Conservation (phyloP, 768 basidiomycete genomes). For the Lentinula raphanica region DNA sequence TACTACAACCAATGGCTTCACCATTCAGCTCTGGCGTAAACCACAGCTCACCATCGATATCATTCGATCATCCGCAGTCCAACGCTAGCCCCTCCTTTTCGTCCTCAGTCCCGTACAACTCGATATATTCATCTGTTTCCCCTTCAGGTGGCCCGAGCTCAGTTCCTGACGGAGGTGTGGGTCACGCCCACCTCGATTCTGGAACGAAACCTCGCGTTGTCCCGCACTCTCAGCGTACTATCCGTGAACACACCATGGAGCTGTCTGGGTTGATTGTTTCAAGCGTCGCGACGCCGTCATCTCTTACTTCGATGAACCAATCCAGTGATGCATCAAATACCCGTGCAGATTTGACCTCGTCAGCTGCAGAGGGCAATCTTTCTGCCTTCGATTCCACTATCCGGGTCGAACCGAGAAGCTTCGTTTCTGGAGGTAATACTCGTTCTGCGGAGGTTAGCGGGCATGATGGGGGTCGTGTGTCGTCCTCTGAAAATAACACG, state of each 20-base stretch:
- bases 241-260: conserved; percentile 62
- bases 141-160: conserved; percentile 1
- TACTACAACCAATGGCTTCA: conserved; percentile 5
- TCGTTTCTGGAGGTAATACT: not conserved
- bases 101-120: conserved; percentile 3
- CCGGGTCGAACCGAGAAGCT: conserved; percentile 2
- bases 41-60: not conserved
- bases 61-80: not conserved
- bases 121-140: conserved; percentile 10
- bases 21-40: not conserved
- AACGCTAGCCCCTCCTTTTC: not conserved
- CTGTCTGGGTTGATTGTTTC: conserved; percentile 49
- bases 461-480: not conserved
- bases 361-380: not conserved
- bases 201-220: conserved; percentile 13
- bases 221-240: conserved; percentile 57
- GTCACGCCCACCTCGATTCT: not conserved
- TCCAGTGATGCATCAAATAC: not conserved
- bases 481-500: not conserved
- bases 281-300: conserved; percentile 17
- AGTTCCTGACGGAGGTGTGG: not conserved
- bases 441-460: not conserved
- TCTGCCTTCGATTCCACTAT: not conserved
- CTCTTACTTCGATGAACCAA: conserved; percentile 3
- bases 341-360: not conserved